These are phyloP conservation scores for Xylariaceae sp. DNA, from an alignment of 2,329 filamentous ascomycete species.

Conservation along the genomic window DNA sequence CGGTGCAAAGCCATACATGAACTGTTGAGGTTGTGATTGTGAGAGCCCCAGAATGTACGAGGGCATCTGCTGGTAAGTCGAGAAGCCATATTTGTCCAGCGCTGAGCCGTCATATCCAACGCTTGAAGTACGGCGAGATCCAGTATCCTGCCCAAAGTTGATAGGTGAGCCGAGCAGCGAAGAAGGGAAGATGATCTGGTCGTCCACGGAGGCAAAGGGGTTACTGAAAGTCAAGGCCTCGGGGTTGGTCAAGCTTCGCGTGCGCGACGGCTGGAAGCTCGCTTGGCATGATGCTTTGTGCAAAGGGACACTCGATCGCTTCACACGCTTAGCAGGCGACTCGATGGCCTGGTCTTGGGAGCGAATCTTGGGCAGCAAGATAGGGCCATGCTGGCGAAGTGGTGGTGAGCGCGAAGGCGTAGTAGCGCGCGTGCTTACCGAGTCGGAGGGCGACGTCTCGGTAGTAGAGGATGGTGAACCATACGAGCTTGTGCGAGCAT, in stretches of 20 bases:
- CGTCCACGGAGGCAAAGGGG: conserved; percentile 34
- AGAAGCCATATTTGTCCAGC: conserved; percentile 69
- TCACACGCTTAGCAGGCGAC: conserved; percentile 49
- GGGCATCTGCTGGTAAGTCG: conserved; percentile 75
- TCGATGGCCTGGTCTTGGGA: conserved; percentile 75
- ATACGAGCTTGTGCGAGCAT: conserved; percentile 60
- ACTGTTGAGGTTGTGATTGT: conserved; percentile 34
- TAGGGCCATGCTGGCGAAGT: conserved; percentile 71
- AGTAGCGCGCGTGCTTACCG: conserved; percentile 60
- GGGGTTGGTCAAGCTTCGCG: conserved; percentile 56
- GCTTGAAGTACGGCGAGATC: conserved; percentile 56
- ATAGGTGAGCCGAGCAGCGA: conserved; percentile 64
- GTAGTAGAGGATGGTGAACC: conserved; percentile 59
- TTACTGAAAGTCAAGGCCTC: conserved; percentile 42
- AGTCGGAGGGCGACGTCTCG: conserved; percentile 60
- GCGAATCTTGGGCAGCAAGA: conserved; percentile 79
- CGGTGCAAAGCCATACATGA: conserved; percentile 43
- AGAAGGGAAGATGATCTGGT: conserved; percentile 33
- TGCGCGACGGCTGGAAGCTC: conserved; percentile 43
- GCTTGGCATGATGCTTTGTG: conserved; percentile 29
- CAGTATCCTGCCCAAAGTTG: conserved; percentile 45
- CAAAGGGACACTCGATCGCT: conserved; percentile 46
- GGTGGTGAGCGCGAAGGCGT: conserved; percentile 62
- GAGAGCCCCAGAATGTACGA: conserved; percentile 39
- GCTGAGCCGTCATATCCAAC: conserved; percentile 62